These are phyloP conservation scores for Solanum sejunctum DNA, from an alignment of 257 asterid species.

Conservation along the genomic window DNA sequence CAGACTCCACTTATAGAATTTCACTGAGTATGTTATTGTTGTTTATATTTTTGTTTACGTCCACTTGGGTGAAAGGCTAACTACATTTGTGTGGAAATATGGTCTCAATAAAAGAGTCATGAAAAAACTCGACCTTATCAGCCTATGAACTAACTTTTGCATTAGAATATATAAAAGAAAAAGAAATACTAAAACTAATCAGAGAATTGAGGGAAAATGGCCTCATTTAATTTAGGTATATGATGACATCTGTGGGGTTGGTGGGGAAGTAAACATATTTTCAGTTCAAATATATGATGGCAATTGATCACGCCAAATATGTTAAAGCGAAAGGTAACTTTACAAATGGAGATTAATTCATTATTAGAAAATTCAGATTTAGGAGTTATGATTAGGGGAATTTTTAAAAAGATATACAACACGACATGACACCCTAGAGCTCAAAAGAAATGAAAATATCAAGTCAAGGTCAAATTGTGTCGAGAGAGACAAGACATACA, in stretches of 20 bases:
- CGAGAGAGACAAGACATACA: too few species aligned
- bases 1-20: too few species aligned
- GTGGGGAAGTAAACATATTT: background rate
- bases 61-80: background rate
- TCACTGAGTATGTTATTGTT: too few species aligned
- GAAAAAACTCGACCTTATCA: background rate
- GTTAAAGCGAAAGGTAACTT: background rate
- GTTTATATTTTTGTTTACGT: background rate
- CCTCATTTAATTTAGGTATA: background rate
- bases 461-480: too few species aligned
- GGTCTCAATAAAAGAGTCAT: background rate
- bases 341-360: background rate
- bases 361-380: background rate
- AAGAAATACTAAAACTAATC: background rate
- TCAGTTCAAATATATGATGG: background rate
- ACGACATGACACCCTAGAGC: background rate
- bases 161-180: background rate
- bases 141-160: background rate
- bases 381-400: background rate
- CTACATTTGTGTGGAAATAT: background rate
- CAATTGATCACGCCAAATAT: background rate
- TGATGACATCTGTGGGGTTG: background rate
- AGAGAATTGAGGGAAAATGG: background rate
- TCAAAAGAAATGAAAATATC: too few species aligned
- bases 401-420: background rate